A percentile compares a stretch with the other conserved stretches of the same genome.
These are phyloP conservation scores for Adansonia gregorii DNA, from an alignment of 441 rosid genomes.

Conservation along the genomic window DNA sequence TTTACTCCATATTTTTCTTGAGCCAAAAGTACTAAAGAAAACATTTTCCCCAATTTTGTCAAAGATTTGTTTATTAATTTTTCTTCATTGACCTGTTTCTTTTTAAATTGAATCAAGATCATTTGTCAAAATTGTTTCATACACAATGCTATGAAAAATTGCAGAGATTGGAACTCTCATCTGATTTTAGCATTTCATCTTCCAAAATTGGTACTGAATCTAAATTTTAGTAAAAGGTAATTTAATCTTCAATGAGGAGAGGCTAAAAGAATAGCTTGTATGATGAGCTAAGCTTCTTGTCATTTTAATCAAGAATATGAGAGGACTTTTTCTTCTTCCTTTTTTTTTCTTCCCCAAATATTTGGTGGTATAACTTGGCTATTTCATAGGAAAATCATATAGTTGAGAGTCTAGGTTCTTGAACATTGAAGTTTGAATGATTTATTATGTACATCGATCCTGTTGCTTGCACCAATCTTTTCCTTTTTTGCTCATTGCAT, in stretches of 20 bases:
- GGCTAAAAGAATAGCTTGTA: slow-evolving; percentile 12
- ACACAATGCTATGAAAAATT: not conserved
- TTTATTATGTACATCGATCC: not conserved
- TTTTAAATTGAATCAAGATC: not conserved
- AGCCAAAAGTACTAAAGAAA: not conserved
- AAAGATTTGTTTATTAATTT: not conserved
- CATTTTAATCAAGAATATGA: not conserved
- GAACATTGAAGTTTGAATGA: slow-evolving; percentile 1
- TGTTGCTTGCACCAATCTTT: not conserved
- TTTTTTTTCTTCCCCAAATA: not conserved
- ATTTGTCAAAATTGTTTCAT: not conserved
- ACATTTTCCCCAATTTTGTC: not conserved
- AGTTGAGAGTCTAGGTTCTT: not conserved
- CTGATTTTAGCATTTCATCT: not conserved
- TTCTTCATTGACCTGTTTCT: not conserved
- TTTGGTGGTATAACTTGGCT: not conserved
- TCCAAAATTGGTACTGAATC: not conserved
- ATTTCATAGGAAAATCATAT: not conserved
- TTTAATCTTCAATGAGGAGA: not conserved
- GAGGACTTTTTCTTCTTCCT: not conserved
- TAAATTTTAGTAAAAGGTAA: not conserved
- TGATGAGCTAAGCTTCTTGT: not conserved
- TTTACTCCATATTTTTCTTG: not conserved
- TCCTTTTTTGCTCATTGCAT: slow-evolving; percentile 28
- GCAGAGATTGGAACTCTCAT: not conserved